phyloP scores from a whole-genome alignment of 192 early-diverging fungal genomes.

The Phycomyces blakesleeanus region DNA sequence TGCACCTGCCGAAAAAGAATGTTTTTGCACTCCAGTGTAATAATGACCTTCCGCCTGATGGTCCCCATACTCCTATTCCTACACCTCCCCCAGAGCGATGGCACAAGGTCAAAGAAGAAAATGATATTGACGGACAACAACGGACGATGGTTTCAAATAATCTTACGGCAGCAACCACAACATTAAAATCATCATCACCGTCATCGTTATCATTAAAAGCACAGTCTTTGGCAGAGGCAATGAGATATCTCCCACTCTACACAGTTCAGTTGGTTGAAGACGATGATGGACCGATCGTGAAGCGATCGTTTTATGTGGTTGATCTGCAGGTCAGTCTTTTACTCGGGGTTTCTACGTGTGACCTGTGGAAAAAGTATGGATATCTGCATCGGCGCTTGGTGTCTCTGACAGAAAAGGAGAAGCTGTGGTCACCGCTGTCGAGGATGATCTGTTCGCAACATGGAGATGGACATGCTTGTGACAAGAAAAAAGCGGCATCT shows the following conservation, averaged over 20 bases:
- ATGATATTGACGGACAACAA: constrained; percentile 24
- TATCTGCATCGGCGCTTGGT: constrained; percentile 51
- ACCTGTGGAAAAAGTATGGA: constrained; percentile 58
- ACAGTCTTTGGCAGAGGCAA: constrained; percentile 41
- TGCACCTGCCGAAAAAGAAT: constrained; percentile 20
- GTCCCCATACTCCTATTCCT: constrained; percentile 25
- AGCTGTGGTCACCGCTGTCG: constrained; percentile 67
- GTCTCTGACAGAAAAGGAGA: constrained; percentile 57
- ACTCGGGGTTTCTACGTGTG: constrained; percentile 46
- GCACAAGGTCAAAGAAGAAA: constrained; percentile 30
- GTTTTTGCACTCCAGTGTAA: neutral
- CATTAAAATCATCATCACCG: too few species aligned
- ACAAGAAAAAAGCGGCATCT: constrained; percentile 6
- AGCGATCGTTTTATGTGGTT: constrained; percentile 57
- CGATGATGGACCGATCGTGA: neutral
- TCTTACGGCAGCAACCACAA: too few species aligned
- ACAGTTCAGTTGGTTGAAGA: constrained; percentile 61
- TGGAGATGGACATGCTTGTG: neutral
- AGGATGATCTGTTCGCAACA: constrained; percentile 55
- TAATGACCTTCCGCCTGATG: constrained; percentile 8
- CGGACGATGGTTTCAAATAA: too few species aligned
- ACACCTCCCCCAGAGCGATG: constrained; percentile 22
- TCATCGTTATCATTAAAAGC: too few species aligned
- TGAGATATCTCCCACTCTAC: constrained; percentile 61
- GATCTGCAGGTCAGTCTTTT: constrained; percentile 65